A percentile compares a stretch with the other conserved stretches of the same genome.
These are phyloP conservation scores for Patellifolia procumbens DNA, from an alignment of 179 eudicot genomes.

Conservation along the genomic window DNA sequence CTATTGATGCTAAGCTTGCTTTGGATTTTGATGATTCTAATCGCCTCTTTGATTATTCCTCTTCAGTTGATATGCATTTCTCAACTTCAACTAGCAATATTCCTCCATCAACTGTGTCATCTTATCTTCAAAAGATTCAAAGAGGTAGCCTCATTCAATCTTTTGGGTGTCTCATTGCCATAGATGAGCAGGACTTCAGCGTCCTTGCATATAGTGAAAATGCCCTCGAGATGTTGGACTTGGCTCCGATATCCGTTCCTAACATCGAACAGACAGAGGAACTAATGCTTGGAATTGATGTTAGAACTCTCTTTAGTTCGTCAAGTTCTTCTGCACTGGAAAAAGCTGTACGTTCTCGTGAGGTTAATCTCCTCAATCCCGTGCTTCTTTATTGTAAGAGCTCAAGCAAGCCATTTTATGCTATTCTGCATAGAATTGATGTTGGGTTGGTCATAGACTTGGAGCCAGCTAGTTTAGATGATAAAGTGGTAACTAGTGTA, in stretches of 20 bases:
- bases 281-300: constrained; percentile 70
- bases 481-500: constrained; percentile 63
- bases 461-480: constrained; percentile 69
- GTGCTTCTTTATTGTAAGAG: constrained; percentile 60
- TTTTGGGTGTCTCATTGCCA: constrained; percentile 83
- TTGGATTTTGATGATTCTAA: constrained; percentile 66
- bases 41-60: constrained; percentile 58
- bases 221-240: constrained; percentile 81
- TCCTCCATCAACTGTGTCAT: constrained; percentile 67
- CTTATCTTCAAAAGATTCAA: constrained; percentile 78
- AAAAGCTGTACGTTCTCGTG: constrained; percentile 60
- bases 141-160: constrained; percentile 78
- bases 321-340: constrained; percentile 65
- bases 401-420: constrained; percentile 74
- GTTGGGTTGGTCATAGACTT: constrained; percentile 82
- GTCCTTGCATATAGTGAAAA: constrained; percentile 84
- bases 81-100: constrained; percentile 55
- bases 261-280: constrained; percentile 66
- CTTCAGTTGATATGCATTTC: constrained; percentile 53
- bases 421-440: constrained; percentile 73
- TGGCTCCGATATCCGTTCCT: constrained; percentile 68
- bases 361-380: constrained; percentile 76
- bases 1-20: constrained; percentile 85
- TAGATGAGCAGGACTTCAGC: constrained; percentile 54
- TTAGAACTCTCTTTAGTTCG: constrained; percentile 58